Percentiles rank a stretch among this genome's conserved stretches.
phyloP scores from a whole-genome alignment of 805 yeast species.

The Ogataea parapolymorpha region DNA sequence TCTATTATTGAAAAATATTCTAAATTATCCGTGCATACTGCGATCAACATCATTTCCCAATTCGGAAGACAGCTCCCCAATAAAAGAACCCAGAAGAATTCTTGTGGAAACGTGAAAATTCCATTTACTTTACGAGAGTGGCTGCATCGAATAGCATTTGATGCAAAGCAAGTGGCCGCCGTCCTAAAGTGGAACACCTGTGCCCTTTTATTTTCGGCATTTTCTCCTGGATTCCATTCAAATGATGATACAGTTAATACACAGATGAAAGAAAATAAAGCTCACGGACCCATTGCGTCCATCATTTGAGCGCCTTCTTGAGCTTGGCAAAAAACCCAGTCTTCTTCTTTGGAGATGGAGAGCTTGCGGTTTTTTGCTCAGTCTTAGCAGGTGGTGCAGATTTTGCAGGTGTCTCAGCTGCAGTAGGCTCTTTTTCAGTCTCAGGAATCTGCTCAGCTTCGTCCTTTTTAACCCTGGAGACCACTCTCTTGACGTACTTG shows the following conservation, averaged over 20 bases:
- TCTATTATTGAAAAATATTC: conserved; percentile 4
- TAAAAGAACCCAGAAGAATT: not conserved
- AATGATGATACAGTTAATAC: conserved; percentile 4
- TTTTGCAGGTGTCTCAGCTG: conserved; percentile 6
- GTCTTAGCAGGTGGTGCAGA: conserved; percentile 7
- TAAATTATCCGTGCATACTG: conserved; percentile 2
- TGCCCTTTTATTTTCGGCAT: not conserved
- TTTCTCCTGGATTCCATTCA: not conserved
- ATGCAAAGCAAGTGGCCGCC: not conserved
- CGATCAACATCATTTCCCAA: conserved; percentile 8
- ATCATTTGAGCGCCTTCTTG: conserved; percentile 37
- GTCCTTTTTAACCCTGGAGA: conserved; percentile 30
- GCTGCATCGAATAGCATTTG: not conserved
- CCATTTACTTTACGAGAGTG: not conserved
- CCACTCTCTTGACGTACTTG: conserved; percentile 33
- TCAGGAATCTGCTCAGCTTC: conserved; percentile 14
- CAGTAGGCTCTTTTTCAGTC: not conserved
- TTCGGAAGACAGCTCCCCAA: conserved; percentile 3
- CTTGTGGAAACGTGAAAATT: not conserved
- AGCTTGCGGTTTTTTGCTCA: conserved; percentile 10
- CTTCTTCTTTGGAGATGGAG: conserved; percentile 33
- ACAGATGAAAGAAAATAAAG: not conserved
- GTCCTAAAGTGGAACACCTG: not conserved
- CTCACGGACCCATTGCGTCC: not conserved
- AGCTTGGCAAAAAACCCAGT: conserved; percentile 41